A percentile compares a stretch with the other conserved stretches of the same genome.
These are phyloP conservation scores for Zygosaccharomyces bailii DNA, from an alignment of 805 yeast genomes.

Conservation along the genomic window DNA sequence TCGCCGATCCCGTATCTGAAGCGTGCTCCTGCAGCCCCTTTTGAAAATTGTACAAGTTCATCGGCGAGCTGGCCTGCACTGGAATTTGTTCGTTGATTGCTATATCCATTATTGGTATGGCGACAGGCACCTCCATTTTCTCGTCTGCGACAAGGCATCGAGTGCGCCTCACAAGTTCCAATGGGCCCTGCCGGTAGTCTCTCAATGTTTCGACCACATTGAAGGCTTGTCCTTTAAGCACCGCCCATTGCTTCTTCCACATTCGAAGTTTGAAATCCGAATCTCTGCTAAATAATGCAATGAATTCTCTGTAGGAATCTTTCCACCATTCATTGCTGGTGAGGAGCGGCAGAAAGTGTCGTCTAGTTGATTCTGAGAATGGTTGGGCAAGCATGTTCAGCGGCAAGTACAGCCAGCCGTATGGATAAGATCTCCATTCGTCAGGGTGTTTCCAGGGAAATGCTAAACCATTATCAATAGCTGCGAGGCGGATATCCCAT, in stretches of 20 bases:
- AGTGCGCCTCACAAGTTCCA: constrained; percentile 59
- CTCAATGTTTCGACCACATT: constrained; percentile 66
- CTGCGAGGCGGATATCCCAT: constrained; percentile 51
- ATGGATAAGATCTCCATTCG: constrained; percentile 77
- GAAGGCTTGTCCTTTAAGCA: constrained; percentile 74
- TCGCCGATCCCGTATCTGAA: constrained; percentile 1
- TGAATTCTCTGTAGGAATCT: constrained; percentile 46
- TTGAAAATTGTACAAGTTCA: constrained; percentile 14
- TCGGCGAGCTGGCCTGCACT: constrained; percentile 19
- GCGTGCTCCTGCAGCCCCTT: not conserved
- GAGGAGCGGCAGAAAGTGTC: constrained; percentile 53
- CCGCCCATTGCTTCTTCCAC: constrained; percentile 67
- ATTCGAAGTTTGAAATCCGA: constrained; percentile 59
- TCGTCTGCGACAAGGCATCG: constrained; percentile 59
- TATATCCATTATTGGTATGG: constrained; percentile 35
- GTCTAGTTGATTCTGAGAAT: constrained; percentile 52
- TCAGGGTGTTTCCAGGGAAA: constrained; percentile 84
- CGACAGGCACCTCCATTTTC: constrained; percentile 52
- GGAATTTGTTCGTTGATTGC: constrained; percentile 45
- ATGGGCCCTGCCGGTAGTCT: constrained; percentile 56
- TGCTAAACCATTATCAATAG: constrained; percentile 71
- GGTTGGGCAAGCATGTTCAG: constrained; percentile 62
- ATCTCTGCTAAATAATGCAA: constrained; percentile 51
- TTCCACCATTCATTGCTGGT: constrained; percentile 73
- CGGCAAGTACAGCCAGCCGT: constrained; percentile 74